phyloP scores from a whole-genome alignment of 768 basidiomycete genomes.

The Asterophora lycoperdoides region DNA sequence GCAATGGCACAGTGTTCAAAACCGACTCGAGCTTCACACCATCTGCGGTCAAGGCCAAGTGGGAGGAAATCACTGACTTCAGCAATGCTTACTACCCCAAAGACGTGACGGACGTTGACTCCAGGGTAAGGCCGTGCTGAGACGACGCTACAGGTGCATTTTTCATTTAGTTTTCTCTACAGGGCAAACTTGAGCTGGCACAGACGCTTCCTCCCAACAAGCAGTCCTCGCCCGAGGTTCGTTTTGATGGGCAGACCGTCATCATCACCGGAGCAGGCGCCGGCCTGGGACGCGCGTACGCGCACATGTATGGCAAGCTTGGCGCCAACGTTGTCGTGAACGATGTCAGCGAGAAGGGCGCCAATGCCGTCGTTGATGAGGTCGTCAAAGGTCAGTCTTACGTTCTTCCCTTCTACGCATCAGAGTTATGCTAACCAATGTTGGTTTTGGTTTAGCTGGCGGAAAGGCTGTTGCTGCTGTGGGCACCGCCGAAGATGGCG shows the following conservation, averaged over 20 bases:
- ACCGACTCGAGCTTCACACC: conserved; percentile 90
- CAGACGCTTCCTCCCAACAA: conserved; percentile 59
- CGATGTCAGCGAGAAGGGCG: conserved; percentile 85
- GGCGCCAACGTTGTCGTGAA: conserved; percentile 98
- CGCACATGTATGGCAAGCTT: conserved; percentile 84
- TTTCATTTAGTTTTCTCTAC: not conserved
- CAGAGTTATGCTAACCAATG: not conserved
- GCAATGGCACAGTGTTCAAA: conserved; percentile 83
- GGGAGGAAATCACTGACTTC: conserved; percentile 81
- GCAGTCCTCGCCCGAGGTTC: conserved; percentile 65
- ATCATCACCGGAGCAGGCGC: conserved; percentile 94
- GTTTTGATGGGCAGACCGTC: conserved; percentile 86
- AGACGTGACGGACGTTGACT: conserved; percentile 58
- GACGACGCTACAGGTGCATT: not conserved
- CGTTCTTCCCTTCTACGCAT: not conserved
- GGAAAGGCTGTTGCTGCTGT: conserved; percentile 83
- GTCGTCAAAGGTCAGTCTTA: conserved; percentile 60
- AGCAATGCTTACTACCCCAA: conserved; percentile 62
- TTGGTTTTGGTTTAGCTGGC: conserved; percentile 50
- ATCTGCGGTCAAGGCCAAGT: conserved; percentile 85
- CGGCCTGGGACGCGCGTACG: conserved; percentile 89
- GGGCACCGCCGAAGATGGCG: conserved; percentile 89
- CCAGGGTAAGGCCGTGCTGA: conserved; percentile 34
- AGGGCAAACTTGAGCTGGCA: conserved; percentile 63
- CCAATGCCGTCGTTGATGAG: conserved; percentile 82